These are phyloP conservation scores for Malus sylvestris DNA, from an alignment of 306 rosid genomes.

Conservation along the genomic window DNA sequence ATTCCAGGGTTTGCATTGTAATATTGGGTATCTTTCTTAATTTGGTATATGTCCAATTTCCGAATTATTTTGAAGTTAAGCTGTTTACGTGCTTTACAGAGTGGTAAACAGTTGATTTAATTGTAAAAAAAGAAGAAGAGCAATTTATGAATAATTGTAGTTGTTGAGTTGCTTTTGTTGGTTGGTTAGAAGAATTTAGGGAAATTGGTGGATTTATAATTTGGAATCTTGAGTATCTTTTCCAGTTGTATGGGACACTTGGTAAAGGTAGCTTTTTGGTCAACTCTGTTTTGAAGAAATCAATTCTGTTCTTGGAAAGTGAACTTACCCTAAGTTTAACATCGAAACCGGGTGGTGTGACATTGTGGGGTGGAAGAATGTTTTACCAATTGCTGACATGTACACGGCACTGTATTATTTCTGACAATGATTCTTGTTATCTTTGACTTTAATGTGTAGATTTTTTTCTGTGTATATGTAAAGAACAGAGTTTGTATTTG, in stretches of 20 bases:
- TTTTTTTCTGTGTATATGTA: neutral
- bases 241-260: neutral
- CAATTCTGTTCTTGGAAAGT: neutral
- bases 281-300: slow-evolving; percentile 9
- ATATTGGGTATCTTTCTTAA: neutral
- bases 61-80: neutral
- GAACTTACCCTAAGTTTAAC: neutral
- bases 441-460: neutral
- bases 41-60: neutral
- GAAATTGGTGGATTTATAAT: neutral
- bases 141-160: neutral
- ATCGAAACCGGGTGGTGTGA: neutral
- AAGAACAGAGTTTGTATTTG: neutral
- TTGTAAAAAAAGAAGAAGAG: neutral
- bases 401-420: neutral
- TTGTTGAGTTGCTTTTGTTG: neutral
- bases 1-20: neutral
- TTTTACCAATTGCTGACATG: neutral
- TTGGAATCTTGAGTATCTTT: neutral
- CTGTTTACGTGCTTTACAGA: neutral
- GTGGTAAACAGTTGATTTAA: neutral
- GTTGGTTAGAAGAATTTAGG: neutral
- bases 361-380: neutral
- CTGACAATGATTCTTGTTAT: neutral
- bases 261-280: neutral